Base-by-base conservation (phyloP, 2,329 filamentous ascomycete species). In the Plectosphaerella plurivora region DNA sequence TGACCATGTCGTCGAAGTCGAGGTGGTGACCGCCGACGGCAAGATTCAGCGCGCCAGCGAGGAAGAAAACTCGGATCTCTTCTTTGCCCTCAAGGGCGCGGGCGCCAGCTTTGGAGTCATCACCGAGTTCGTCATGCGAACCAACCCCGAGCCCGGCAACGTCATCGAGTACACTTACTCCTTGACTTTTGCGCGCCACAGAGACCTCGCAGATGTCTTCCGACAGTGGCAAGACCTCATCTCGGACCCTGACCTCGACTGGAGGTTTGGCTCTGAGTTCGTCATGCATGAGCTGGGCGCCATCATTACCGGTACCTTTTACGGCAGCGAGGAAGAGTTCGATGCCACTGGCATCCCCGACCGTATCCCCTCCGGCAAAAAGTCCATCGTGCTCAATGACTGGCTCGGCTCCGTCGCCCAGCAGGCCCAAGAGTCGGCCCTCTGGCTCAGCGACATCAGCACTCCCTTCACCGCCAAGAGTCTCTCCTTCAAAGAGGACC, bases 371-470 rank as follows among this genome's bases (percentile, higher is more conserved):
- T 59, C 61, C 9, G 69, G 63, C 11, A 63, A 70, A 5, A 63
- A 63, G 11, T 58, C 71, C 4, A 71, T 76, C 10, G 60, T 82
- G 6, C 73, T 78, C n/a, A 75, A 77, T 41, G 81, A 87, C 67
- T 89, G 84, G 83, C 68, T 88, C 18, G 82, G 74, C 7, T 72
- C 83, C 46, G 69, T 87, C 6, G 72, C 75, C 0, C 72, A 79
- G 44, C 72, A 77, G 53, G 78, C 76, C 12, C 73, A 83, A 55
- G 70, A 73, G 37, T 72, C 73, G 12, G 75, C 67, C 0, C 67
- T 82, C 4, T 71, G 71, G 62, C 64, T 78, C 56, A 72, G 70
- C 64, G 73, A 76, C 12, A 53, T 78, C 1, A 71, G 76, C 2
- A 68, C 68, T 0, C 68, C 76, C 0, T 87, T 87, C 58, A 80